Evolutionary conservation across 164 flowering plant species (phyloP).

Genomic region (Stephania cephalantha): DNA sequence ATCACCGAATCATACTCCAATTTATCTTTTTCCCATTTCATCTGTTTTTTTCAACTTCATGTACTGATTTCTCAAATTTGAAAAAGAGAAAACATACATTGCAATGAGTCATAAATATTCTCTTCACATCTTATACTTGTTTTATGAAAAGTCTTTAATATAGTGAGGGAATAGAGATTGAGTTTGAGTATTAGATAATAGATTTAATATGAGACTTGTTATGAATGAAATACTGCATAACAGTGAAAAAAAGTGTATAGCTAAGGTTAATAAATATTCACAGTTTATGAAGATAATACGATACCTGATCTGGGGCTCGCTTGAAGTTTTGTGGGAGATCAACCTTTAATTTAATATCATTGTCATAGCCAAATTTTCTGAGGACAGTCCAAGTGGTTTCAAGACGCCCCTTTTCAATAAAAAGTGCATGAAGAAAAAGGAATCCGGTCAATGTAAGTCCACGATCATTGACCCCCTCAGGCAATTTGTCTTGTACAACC

Average conservation of each 20-base stretch:
- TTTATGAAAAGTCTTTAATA: background rate
- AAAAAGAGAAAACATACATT: background rate
- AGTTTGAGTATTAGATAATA: background rate
- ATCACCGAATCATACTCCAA: background rate
- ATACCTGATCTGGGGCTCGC: conserved; percentile 84
- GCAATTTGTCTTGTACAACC: conserved; percentile 87
- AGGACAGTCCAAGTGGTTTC: conserved; percentile 99
- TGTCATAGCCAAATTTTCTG: conserved; percentile 90
- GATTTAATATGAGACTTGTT: background rate
- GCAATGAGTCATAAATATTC: background rate
- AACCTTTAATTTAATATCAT: conserved; percentile 73
- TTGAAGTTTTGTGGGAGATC: conserved; percentile 61
- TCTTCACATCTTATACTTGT: background rate
- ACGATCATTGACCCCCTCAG: conserved; percentile 79
- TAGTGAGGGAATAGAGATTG: background rate
- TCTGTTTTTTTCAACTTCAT: background rate
- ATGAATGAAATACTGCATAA: background rate
- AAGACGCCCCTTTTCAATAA: conserved; percentile 91
- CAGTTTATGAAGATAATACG: background rate
- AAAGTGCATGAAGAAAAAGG: conserved; percentile 90
- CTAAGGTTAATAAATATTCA: background rate
- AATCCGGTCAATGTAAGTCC: conserved; percentile 94
- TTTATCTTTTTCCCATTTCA: background rate
- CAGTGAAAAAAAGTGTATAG: background rate
- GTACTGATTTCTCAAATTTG: background rate